phyloP scores from a whole-genome alignment of 345 rosid genomes.

The Mallotus nudiflorus region DNA sequence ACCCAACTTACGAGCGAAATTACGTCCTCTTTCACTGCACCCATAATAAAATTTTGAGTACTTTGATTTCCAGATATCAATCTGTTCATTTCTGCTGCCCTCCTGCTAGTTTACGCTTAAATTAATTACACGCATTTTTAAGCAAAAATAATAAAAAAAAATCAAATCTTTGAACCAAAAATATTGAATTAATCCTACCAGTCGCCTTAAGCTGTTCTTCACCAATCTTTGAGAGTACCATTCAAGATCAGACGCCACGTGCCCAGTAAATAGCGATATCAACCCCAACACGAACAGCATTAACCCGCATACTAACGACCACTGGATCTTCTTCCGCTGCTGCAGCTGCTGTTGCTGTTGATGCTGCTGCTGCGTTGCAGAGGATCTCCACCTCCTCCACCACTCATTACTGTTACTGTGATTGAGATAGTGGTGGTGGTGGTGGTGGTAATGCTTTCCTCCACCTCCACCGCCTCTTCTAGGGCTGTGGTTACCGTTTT shows the following conservation, averaged over 20 bases:
- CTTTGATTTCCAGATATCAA: conserved; percentile 92
- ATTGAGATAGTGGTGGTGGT: conserved; percentile 1
- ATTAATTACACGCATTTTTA: neutral
- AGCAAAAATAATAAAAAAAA: neutral
- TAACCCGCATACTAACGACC: conserved; percentile 69
- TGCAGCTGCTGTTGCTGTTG: conserved; percentile 2
- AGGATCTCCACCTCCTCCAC: conserved; percentile 52
- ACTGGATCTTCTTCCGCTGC: conserved; percentile 29
- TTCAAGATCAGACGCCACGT: conserved; percentile 90
- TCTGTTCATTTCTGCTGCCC: conserved; percentile 46
- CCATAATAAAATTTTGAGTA: conserved; percentile 62
- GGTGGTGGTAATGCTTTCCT: conserved; percentile 4
- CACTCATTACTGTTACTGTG: conserved; percentile 5
- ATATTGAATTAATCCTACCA: conserved; percentile 40
- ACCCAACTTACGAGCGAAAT: conserved; percentile 57
- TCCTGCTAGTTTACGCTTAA: conserved; percentile 33
- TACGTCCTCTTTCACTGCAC: conserved; percentile 78
- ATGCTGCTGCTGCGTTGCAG: conserved; percentile 24
- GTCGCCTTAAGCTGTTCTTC: conserved; percentile 45
- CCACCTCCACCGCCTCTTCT: conserved; percentile 21
- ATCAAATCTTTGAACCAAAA: neutral
- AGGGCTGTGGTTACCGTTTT: conserved; percentile 32
- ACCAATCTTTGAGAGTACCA: conserved; percentile 88
- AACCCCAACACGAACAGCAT: conserved; percentile 88
- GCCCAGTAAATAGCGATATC: conserved; percentile 91